Evolutionary conservation across 2,329 filamentous ascomycete genomes (phyloP).

Genomic region (Amphichorda felina): DNA sequence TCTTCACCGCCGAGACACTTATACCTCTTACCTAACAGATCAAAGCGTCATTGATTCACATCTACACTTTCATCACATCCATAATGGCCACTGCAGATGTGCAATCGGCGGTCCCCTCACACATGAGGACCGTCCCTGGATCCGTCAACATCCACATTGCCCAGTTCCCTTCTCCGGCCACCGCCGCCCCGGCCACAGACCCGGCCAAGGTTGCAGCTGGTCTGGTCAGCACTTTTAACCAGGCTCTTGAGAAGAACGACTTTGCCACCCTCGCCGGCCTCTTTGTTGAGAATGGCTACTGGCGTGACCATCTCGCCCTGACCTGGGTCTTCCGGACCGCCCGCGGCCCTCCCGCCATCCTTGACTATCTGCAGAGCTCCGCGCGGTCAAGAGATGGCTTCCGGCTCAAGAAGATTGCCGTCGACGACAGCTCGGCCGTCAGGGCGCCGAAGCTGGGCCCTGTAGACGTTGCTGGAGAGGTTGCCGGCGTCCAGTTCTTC

Average conservation of each 20-base stretch:
- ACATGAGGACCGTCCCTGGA: slow-evolving; percentile 26
- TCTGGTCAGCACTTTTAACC: slow-evolving; percentile 27
- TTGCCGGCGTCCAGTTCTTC: slow-evolving; percentile 44
- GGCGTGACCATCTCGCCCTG: slow-evolving; percentile 40
- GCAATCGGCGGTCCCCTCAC: slow-evolving; percentile 9
- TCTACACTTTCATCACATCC: background rate
- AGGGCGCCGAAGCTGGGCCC: slow-evolving; percentile 28
- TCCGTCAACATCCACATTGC: slow-evolving; percentile 40
- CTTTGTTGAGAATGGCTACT: slow-evolving; percentile 29
- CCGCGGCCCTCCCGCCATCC: slow-evolving; percentile 24
- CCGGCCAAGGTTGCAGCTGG: slow-evolving; percentile 19
- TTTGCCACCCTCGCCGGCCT: slow-evolving; percentile 19
- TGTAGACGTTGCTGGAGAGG: slow-evolving; percentile 36
- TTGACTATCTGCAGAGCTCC: slow-evolving; percentile 21
- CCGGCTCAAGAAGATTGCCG: slow-evolving; percentile 27
- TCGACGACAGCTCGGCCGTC: slow-evolving; percentile 34
- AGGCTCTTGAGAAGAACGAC: slow-evolving; percentile 21
- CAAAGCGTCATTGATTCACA: too few species aligned
- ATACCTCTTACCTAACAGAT: too few species aligned
- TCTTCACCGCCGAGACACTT: too few species aligned
- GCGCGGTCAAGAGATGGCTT: slow-evolving; percentile 21
- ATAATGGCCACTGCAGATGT: slow-evolving; percentile 1
- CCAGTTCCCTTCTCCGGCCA: slow-evolving; percentile 23
- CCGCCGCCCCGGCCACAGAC: slow-evolving; percentile 16
- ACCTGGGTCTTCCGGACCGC: slow-evolving; percentile 38